Evolutionary conservation across 805 yeast species (phyloP).

Genomic region (Wickerhamiella sergipiensis): DNA sequence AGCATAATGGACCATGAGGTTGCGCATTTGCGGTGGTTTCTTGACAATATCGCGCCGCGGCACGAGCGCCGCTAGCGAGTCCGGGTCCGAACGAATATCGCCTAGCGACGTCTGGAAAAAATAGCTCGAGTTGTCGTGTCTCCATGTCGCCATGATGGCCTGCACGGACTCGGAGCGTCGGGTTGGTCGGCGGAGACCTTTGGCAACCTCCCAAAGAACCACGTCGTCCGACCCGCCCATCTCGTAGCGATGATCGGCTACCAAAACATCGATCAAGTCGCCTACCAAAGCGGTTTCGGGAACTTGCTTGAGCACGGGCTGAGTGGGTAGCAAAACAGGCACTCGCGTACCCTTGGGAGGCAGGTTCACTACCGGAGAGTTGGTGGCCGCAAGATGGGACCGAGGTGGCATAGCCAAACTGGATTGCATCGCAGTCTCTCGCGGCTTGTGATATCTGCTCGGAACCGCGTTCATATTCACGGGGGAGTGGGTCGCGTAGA

Average conservation of each 20-base stretch:
- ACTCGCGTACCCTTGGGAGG: constrained; percentile 1
- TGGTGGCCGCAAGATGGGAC: background rate
- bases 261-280: constrained; percentile 12
- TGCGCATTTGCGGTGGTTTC: constrained; percentile 11
- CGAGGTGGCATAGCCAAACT: background rate
- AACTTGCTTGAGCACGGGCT: constrained; percentile 13
- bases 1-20: constrained; percentile 12
- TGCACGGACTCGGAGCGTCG: constrained; percentile 16
- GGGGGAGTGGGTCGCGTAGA: background rate
- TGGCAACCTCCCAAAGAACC: constrained; percentile 21
- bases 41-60: constrained; percentile 23
- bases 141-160: constrained; percentile 15
- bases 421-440: background rate
- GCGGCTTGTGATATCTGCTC: background rate
- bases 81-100: constrained; percentile 13
- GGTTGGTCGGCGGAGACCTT: constrained; percentile 19
- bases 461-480: background rate
- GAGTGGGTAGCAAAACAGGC: constrained; percentile 18
- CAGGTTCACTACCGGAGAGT: background rate
- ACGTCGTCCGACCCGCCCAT: constrained; percentile 15
- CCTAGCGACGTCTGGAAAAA: constrained; percentile 15
- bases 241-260: constrained; percentile 18
- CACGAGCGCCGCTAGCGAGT: constrained; percentile 21
- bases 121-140: constrained; percentile 2
- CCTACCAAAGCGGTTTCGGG: constrained; percentile 6